Base-by-base conservation (phyloP, 345 rosid genomes). In the Arabidopsis arenosa region DNA sequence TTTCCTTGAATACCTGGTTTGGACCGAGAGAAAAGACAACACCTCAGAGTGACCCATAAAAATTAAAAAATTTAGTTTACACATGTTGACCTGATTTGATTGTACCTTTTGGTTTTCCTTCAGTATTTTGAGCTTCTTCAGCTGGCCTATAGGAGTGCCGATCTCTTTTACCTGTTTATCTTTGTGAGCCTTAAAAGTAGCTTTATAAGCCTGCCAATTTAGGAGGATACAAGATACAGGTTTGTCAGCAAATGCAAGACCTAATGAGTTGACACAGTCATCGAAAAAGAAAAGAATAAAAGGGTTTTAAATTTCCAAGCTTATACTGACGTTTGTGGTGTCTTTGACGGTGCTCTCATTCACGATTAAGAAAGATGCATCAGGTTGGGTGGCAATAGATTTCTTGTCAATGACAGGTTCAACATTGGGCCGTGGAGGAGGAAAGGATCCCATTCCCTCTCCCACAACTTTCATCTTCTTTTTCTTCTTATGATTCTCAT, bases 401-500 rank as follows among this genome's bases (percentile, higher is more conserved):
- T 73, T 86, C 86, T 81, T 85, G 68, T 80, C 73, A 62, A 52
- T 41, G 79, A 80, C 65, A 58, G 80, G 84, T 45, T 86, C 94
- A 6, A 80, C 43, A 78, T 65, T 81, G 52, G 86, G 59, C 66
- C 84, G 88, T 17, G 65, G 72, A 57, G 84, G 82, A 73, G 77
- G 71, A 74, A 82, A 56, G 59, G 85, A 79, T 62, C 82, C 86
- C 43, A 61, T 73, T 65, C 84, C 84, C 75, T 74, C 80, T 47
- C 74, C 78, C 13, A 47, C 76, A 68, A 73, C 75, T 85, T 83
- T 88, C n/a, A 73, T 61, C 80, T 87, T 91, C 84, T 92, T 91
- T 80, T 86, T 88, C 87, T 89, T 90, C 84, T 85, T 88, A 76
- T 83, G 92, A 15, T 90, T 90, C 39, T 88, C 91, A 73, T 88